Percentiles rank a stretch among this genome's conserved stretches.
Evolutionary conservation across 208 protist genomes (phyloP).

Genomic region (Naegleria gruberi): DNA sequence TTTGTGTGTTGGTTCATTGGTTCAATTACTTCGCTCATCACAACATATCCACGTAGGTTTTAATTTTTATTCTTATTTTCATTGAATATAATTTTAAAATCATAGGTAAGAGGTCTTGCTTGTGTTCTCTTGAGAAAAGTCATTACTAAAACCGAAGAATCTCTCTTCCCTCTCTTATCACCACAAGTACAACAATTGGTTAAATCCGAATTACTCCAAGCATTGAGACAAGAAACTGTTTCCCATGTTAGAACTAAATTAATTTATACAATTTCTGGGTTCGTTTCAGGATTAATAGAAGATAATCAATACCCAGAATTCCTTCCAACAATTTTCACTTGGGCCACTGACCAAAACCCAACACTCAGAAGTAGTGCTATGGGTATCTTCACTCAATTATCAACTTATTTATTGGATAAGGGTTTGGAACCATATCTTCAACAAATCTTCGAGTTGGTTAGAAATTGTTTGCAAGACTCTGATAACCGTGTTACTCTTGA

Average conservation of each 20-base stretch:
- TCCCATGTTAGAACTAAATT: not conserved
- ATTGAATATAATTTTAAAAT: not conserved
- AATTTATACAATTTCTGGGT: not conserved
- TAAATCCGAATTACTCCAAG: not conserved
- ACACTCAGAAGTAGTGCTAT: not conserved
- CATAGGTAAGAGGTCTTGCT: not conserved
- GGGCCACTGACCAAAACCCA: not conserved
- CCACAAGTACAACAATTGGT: not conserved
- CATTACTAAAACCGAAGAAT: not conserved
- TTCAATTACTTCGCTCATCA: not conserved
- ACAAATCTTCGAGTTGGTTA: not conserved
- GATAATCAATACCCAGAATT: not conserved
- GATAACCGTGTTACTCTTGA: not conserved
- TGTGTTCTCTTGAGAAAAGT: not conserved
- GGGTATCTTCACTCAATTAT: conserved; percentile 7
- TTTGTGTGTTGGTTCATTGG: not conserved
- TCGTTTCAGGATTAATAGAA: not conserved
- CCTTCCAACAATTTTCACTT: not conserved
- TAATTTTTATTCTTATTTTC: not conserved
- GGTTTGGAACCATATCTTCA: not conserved
- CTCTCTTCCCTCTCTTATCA: not conserved
- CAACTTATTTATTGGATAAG: not conserved
- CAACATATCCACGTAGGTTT: not conserved
- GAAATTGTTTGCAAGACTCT: not conserved
- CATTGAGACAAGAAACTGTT: not conserved